phyloP scores from a whole-genome alignment of 108 stramenopile species.

The Fragilaria crotonensis region DNA sequence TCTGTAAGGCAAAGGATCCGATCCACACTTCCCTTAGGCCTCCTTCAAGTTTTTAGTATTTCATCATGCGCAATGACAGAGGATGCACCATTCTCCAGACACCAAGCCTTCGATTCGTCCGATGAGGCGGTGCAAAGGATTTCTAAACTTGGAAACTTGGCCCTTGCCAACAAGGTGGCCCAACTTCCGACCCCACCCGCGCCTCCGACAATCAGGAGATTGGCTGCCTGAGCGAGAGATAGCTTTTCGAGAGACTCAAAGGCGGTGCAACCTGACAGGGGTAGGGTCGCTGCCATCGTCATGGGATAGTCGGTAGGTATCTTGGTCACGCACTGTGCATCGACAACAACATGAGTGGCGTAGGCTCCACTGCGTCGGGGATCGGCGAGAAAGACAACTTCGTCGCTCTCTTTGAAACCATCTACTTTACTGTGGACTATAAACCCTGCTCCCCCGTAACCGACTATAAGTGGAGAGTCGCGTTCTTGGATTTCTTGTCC shows the following conservation, averaged over 20 bases:
- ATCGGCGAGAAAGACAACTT: constrained; percentile 34
- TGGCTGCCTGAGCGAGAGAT: constrained; percentile 15
- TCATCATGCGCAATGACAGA: constrained; percentile 21
- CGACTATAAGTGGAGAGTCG: constrained; percentile 29
- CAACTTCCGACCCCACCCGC: constrained; percentile 53
- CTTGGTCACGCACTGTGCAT: constrained; percentile 3
- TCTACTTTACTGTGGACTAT: constrained; percentile 11
- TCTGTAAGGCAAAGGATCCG: constrained; percentile 41
- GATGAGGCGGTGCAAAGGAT: constrained; percentile 35
- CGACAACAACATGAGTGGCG: constrained; percentile 29
- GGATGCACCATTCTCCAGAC: constrained; percentile 20
- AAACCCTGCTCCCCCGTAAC: constrained; percentile 36
- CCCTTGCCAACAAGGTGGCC: constrained; percentile 19
- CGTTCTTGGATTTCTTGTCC: constrained; percentile 1
- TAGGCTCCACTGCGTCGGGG: constrained; percentile 31
- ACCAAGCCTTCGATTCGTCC: constrained; percentile 24
- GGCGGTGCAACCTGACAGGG: constrained; percentile 41
- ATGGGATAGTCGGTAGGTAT: constrained; percentile 11
- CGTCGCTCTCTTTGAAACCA: constrained; percentile 9
- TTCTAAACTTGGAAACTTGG: constrained; percentile 25
- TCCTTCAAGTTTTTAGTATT: constrained; percentile 17
- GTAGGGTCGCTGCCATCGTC: constrained; percentile 24
- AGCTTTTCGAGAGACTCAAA: constrained; percentile 35
- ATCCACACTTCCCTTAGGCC: constrained; percentile 38
- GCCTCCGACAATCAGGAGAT: constrained; percentile 41